Percentiles rank a stretch among this genome's conserved stretches.
These are phyloP conservation scores for Salix suchowensis DNA, from an alignment of 345 rosid species.

Conservation along the genomic window DNA sequence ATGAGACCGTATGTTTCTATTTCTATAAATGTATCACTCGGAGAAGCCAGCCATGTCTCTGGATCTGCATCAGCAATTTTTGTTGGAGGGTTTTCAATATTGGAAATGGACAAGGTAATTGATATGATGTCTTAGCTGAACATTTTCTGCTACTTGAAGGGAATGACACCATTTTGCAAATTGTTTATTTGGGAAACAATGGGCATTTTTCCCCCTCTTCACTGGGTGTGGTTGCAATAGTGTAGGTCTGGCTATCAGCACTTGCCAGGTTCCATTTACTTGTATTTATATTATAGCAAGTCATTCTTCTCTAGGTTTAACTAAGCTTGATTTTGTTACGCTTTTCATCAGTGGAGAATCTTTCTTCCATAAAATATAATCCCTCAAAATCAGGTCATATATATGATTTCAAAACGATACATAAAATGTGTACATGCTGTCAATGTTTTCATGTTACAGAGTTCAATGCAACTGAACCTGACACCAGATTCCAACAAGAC, in stretches of 20 bases:
- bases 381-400: background rate
- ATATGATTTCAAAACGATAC: background rate
- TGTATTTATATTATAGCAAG: too few species aligned
- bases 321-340: too few species aligned
- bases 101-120: slow-evolving; percentile 63
- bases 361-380: too few species aligned
- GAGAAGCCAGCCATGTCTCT: slow-evolving; percentile 49
- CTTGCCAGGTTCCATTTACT: too few species aligned
- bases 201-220: too few species aligned
- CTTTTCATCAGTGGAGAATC: too few species aligned
- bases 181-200: too few species aligned
- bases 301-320: too few species aligned
- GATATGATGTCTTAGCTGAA: background rate
- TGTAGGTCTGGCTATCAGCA: too few species aligned
- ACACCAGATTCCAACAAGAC: slow-evolving; percentile 60
- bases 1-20: slow-evolving; percentile 54
- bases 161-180: slow-evolving; percentile 6
- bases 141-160: too few species aligned
- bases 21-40: slow-evolving; percentile 52
- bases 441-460: slow-evolving; percentile 32
- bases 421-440: background rate
- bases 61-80: slow-evolving; percentile 85
- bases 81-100: slow-evolving; percentile 78
- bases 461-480: slow-evolving; percentile 54
- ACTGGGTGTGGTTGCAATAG: too few species aligned